Conservation (phyloP, 306 rosid genomes). For the Quercus ilex region DNA sequence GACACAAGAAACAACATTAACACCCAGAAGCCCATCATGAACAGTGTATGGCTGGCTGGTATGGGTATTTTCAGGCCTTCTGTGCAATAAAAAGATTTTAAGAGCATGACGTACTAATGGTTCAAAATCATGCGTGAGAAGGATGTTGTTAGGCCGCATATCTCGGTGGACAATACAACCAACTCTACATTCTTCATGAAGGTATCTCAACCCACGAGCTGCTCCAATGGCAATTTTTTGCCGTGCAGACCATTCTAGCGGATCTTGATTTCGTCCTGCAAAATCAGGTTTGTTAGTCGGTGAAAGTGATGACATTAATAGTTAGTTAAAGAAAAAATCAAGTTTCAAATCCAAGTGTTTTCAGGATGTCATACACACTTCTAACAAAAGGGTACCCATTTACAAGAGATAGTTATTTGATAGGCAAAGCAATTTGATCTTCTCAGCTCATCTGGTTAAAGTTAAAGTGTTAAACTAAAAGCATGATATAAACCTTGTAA, state of each 20-base stretch:
- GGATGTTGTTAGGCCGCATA: conserved; percentile 92
- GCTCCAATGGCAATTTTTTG: conserved; percentile 91
- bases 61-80: background rate
- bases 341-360: background rate
- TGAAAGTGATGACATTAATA: background rate
- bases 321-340: background rate
- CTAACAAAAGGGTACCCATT: background rate
- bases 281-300: background rate
- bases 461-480: background rate
- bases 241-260: conserved; percentile 76
- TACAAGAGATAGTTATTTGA: background rate
- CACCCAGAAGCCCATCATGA: background rate
- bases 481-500: background rate
- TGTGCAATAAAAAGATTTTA: background rate
- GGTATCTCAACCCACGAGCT: conserved; percentile 96
- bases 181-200: conserved; percentile 98
- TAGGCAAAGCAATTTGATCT: background rate
- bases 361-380: background rate
- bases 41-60: background rate
- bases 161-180: conserved; percentile 99
- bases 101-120: conserved; percentile 65
- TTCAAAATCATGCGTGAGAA: conserved; percentile 96
- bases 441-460: background rate
- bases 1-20: background rate
- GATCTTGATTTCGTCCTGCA: conserved; percentile 55